phyloP scores from a whole-genome alignment of 164 flowering plant genomes.

The Vitis rotundifolia region DNA sequence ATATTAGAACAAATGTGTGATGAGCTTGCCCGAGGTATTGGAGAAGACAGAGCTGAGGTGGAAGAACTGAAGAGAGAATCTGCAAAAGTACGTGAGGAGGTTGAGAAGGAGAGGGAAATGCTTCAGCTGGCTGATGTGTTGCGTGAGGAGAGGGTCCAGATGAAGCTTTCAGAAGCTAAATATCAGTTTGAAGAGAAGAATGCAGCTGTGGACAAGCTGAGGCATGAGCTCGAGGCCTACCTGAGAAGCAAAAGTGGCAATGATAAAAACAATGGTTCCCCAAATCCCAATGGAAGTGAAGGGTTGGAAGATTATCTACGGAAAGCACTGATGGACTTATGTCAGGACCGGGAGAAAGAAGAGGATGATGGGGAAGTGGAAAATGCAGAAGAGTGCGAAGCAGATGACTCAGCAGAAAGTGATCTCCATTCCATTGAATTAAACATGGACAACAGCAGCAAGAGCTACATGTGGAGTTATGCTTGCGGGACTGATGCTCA shows the following conservation, averaged over 20 bases:
- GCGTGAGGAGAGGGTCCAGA: conserved; percentile 80
- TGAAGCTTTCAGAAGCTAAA: conserved; percentile 84
- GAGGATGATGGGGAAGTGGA: conserved; percentile 13
- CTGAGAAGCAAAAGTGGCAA: conserved; percentile 24
- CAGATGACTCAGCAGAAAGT: conserved; percentile 44
- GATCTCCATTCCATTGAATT: conserved; percentile 64
- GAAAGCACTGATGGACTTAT: conserved; percentile 13
- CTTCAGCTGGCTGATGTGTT: conserved; percentile 76
- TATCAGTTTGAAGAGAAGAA: conserved; percentile 87
- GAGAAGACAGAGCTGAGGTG: conserved; percentile 65
- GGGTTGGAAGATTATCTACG: conserved; percentile 37
- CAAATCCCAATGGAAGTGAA: conserved; percentile 21
- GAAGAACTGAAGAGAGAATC: conserved; percentile 70
- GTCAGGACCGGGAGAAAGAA: conserved; percentile 15
- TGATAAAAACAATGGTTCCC: conserved; percentile 10
- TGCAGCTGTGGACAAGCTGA: conserved; percentile 69
- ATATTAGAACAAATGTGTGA: conserved; percentile 67
- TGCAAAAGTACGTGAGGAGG: conserved; percentile 57
- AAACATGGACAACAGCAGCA: conserved; percentile 44
- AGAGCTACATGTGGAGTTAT: conserved; percentile 44
- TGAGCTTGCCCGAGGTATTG: conserved; percentile 67
- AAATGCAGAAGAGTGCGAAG: conserved; percentile 25
- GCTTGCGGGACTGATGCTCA: conserved; percentile 15
- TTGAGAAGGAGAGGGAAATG: conserved; percentile 87
- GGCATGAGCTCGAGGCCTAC: conserved; percentile 59